Evolutionary conservation across 2,329 filamentous ascomycete species (phyloP), one percentile per base, ranked within the genome.

Genomic region (Phaeophleospora eucalypticola): DNA sequence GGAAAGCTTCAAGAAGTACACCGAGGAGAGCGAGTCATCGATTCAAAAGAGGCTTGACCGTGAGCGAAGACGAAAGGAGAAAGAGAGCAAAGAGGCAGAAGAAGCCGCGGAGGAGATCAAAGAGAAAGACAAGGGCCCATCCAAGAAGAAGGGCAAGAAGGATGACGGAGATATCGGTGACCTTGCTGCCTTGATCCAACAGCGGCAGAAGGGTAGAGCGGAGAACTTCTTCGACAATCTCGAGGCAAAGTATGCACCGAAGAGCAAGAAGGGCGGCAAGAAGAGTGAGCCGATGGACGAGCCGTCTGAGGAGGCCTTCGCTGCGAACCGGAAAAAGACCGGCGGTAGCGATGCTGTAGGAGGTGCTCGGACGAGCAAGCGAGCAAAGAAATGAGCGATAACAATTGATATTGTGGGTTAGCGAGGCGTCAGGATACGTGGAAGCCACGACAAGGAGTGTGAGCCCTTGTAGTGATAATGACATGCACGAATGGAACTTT

Each of bases 151-250:
- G 37, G 65, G 65, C 42, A 68, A 65, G 52, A 70, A 67, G 46
- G 73, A 70, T 29, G 73, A 71, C 46, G 56, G 46, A 3, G 65
- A 61, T 45, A 68, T 65, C 60, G 59, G 57, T n/a, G 72, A 71
- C 51, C 72, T 95, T 33, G 81, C 83, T n/a, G 86, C 86, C 1
- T 65, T 94, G 60, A 95, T 95, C 52, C 78, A 80, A 63, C 76
- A 79, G 60, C 80, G 84, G 38, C 86, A 93, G 65, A 75, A 84
- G 57, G 76, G 77, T 35, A 74, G 86, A 27, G 74, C 70, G 9
- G 73, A 54, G 41, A 52, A 71, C 32, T 89, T 94, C 64, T 71
- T 95, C 18, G 86, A 87, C 52, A 73, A 79, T 41, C 68, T 95
- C 41, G 87, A 87, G 48, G 86, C 83, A 40, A 94, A 91, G 69